A percentile compares a stretch with the other conserved stretches of the same genome.
These are phyloP conservation scores for Exophiala sp. DNA, from an alignment of 2,329 filamentous ascomycete genomes.

Conservation along the genomic window DNA sequence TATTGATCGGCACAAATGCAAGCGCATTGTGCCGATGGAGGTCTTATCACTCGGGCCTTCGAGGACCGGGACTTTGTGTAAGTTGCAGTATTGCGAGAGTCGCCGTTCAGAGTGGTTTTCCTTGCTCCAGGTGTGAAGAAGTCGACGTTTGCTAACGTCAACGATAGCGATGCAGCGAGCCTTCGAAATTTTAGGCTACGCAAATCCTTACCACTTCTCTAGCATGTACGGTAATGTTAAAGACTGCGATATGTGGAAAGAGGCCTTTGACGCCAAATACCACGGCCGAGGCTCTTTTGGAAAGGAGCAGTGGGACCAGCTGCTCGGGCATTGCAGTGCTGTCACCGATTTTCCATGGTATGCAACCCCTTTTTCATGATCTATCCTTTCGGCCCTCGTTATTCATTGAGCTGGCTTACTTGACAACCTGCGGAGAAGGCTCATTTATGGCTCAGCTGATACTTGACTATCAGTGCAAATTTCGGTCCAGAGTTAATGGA, in stretches of 20 bases:
- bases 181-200: background rate
- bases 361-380: no score
- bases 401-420: background rate
- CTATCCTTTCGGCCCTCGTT: background rate
- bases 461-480: no score
- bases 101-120: background rate
- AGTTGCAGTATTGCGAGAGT: background rate
- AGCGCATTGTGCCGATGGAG: background rate
- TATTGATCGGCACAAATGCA: background rate
- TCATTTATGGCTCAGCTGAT: background rate
- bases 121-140: no score
- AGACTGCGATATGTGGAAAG: background rate
- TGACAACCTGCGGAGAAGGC: background rate
- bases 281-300: background rate
- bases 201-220: background rate
- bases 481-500: background rate
- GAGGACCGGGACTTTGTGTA: background rate
- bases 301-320: background rate
- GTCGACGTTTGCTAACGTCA: no score
- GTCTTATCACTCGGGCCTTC: background rate
- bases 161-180: background rate
- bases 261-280: background rate
- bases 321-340: background rate
- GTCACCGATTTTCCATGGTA: background rate
- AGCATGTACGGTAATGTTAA: background rate